Base-by-base conservation (phyloP, 352 stramenopile genomes). In the Phytophthora boehmeriae region DNA sequence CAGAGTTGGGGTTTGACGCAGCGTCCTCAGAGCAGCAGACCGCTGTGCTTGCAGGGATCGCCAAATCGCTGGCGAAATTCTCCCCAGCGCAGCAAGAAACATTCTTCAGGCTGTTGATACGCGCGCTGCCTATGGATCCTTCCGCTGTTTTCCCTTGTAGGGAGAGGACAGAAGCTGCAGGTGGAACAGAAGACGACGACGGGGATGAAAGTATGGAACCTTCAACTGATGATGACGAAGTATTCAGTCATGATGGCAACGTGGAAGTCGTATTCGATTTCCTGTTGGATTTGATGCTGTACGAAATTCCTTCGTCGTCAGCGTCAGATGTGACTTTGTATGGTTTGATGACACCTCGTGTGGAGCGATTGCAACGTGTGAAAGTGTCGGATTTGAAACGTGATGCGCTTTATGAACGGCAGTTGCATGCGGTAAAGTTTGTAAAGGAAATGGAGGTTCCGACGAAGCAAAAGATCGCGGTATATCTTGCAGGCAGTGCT, bases 1-100 rank as follows among this genome's bases (percentile, higher is more conserved):
- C 34, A 90, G 85, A 94, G 59, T 65, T 90, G 59, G 86, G 86
- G 4, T 94, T 94, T 46, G 34, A 69, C 0, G 73, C 66, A 2
- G 78, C 73, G 14, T 73, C 77, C 14, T 28, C 27, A 0, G 78
- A 90, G 9, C 67, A 90, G 9, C 68, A 80, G 45, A 64, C 63
- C 1, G 50, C 25, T 5, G 73, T 88, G 4, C 60, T 94, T 20
- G 53, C 62, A 4, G 32, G 42, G 19, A 62, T 86, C 13, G 54
- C 76, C 17, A 60, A 65, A 20, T 57, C 65, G 6, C 51, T 92
- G 0, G 59, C 60, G 8, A 64, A 11, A 4, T 67, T 75, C 19
- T 76, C 78, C 2, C 8, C 68, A 6, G 32, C 64, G 4, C 79
- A 88, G 47, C 83, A 90, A 39, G 81, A 93, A 35, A 76, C 68